These are phyloP conservation scores for Vaccinium myrtillus DNA, from an alignment of 148 eudicot genomes.

Conservation along the genomic window DNA sequence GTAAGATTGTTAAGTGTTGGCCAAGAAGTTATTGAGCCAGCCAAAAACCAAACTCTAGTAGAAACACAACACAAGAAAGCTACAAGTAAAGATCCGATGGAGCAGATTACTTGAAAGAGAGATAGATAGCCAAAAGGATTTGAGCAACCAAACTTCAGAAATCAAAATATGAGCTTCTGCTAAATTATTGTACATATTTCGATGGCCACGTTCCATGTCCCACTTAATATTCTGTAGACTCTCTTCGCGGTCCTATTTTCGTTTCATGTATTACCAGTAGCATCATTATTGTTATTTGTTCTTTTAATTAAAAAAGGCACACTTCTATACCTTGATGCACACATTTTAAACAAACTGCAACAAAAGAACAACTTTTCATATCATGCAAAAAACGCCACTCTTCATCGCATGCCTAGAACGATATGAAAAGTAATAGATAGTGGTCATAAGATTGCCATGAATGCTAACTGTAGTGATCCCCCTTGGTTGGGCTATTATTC, in stretches of 20 bases:
- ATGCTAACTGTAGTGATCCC: neutral
- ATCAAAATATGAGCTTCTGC: too few relatives aligned
- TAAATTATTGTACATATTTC: neutral
- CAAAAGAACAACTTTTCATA: neutral
- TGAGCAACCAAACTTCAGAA: neutral
- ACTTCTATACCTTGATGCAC: neutral
- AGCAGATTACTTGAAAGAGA: neutral
- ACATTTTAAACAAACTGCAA: neutral
- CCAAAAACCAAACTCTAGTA: neutral
- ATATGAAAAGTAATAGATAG: neutral
- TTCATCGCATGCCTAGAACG: neutral
- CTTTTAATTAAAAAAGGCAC: neutral
- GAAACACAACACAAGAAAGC: neutral
- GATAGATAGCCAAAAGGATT: neutral
- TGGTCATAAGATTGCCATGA: neutral
- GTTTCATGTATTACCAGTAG: neutral
- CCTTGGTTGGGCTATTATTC: neutral
- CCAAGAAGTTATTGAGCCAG: neutral
- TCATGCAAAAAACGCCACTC: neutral
- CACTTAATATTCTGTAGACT: neutral
- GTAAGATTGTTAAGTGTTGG: neutral
- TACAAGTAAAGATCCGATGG: neutral
- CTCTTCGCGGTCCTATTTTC: neutral
- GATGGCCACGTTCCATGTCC: neutral
- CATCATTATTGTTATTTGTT: neutral